phyloP scores from a whole-genome alignment of 768 basidiomycete species.

The Lactarius hengduanensis region DNA sequence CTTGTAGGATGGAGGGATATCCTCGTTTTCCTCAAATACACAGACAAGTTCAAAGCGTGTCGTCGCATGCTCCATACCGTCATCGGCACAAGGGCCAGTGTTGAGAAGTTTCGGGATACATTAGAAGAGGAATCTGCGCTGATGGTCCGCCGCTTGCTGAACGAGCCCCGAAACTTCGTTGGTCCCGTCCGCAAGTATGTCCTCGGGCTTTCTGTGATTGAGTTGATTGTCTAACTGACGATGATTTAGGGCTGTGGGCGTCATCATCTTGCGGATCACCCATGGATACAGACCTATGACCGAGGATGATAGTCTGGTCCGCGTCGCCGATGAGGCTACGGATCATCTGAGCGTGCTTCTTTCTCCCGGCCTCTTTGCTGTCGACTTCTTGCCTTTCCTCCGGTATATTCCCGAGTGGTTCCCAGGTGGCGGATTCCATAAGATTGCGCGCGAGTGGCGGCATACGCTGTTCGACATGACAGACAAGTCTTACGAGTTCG shows the following conservation, averaged over 20 bases:
- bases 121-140: slow-evolving; percentile 26
- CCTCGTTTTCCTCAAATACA: slow-evolving; percentile 30
- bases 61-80: slow-evolving; percentile 27
- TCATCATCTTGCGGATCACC: slow-evolving; percentile 28
- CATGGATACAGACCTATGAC: slow-evolving; percentile 28
- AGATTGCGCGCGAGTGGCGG: slow-evolving; percentile 28
- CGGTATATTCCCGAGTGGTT: slow-evolving; percentile 31
- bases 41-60: slow-evolving; percentile 29
- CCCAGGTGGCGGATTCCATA: slow-evolving; percentile 32
- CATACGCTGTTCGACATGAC: slow-evolving; percentile 25
- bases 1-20: slow-evolving; percentile 28
- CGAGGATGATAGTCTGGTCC: slow-evolving; percentile 16
- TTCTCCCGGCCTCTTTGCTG: neutral
- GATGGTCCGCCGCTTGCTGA: slow-evolving; percentile 22
- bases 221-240: neutral
- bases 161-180: slow-evolving; percentile 24
- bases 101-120: slow-evolving; percentile 26
- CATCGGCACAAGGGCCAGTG: slow-evolving; percentile 26
- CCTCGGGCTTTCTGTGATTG: neutral
- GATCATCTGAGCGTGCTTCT: too few species aligned
- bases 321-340: too few species aligned
- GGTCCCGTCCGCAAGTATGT: slow-evolving; percentile 30
- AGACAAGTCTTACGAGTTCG: slow-evolving; percentile 26
- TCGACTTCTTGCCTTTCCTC: slow-evolving; percentile 31
- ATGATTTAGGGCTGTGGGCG: slow-evolving; percentile 23